Conservation (phyloP, 2,329 filamentous ascomycete genomes). For the Colletotrichum abscissum region DNA sequence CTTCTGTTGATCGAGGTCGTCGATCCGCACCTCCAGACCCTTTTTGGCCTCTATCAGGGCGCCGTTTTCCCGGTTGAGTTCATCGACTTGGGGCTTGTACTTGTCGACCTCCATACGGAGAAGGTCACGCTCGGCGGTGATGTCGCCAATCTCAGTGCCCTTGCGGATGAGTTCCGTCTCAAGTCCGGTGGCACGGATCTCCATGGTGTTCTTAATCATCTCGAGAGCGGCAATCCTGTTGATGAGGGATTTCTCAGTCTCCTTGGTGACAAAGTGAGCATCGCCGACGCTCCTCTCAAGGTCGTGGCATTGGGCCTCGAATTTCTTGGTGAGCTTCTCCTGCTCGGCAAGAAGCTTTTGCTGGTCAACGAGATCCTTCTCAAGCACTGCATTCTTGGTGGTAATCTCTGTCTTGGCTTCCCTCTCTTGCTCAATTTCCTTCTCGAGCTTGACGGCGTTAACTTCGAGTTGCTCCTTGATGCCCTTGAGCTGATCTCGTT, state of each 20-base stretch:
- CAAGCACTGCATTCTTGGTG: constrained; percentile 10
- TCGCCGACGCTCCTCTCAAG: constrained; percentile 32
- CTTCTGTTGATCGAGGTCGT: constrained; percentile 31
- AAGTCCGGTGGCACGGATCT: constrained; percentile 25
- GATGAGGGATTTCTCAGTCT: constrained; percentile 31
- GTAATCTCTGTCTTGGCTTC: constrained; percentile 18
- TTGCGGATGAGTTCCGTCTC: constrained; percentile 30
- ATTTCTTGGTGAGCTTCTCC: constrained; percentile 9
- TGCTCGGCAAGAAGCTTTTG: constrained; percentile 12
- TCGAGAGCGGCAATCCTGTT: constrained; percentile 34
- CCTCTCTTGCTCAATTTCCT: constrained; percentile 17
- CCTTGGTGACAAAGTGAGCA: constrained; percentile 27
- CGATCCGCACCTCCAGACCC: constrained; percentile 28
- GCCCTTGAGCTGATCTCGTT: constrained; percentile 29
- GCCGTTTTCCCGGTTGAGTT: constrained; percentile 30
- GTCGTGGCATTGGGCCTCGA: constrained; percentile 15
- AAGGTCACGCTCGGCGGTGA: constrained; percentile 32
- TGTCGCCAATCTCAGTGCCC: constrained; percentile 30
- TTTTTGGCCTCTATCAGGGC: constrained; percentile 26
- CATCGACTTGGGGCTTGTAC: constrained; percentile 29
- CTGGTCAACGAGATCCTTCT: constrained; percentile 17
- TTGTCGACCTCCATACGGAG: constrained; percentile 21
- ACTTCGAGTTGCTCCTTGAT: constrained; percentile 25
- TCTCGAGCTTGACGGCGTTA: constrained; percentile 26
- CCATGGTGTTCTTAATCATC: constrained; percentile 31